Evolutionary conservation across 2,329 filamentous ascomycete species (phyloP), one percentile per base, ranked within the genome.

Genomic region (Monilinia laxa): DNA sequence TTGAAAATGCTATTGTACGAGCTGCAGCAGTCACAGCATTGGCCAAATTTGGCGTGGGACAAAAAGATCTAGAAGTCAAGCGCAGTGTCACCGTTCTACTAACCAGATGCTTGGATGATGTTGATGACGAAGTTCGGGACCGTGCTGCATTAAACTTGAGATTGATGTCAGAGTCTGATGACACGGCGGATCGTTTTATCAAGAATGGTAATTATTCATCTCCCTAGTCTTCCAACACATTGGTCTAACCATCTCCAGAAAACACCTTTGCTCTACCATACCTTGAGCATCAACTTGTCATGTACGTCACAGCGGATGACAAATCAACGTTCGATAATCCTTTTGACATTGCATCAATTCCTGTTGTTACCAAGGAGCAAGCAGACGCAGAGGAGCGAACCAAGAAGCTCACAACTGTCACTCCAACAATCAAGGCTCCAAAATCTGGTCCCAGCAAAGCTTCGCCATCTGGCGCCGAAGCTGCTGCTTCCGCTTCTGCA

Each of bases 31-130:
- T 98, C 31, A 98, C 95, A 31, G 95, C 95, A 3, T 81, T 99
- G 70, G 92, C 94, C 74, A 99, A 98, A 79, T 99, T 99, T 76
- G 95, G 95, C 74, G 94, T 98, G 67, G 93, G 92, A 45, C 95
- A 98, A 79, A 93, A 96, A 80, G 95, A 98, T 75, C 89, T 91
- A 0, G 95, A 99, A 78, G 92, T 99, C 75, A 98, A 98, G 87
- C 89, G 92, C 73, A 97, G 93, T 77, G 94, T 99, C 63, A 87
- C 90, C 71, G 95, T 99, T 60, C 85, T 99, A 57, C 88, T 99
- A 47, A 96, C 91, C 35, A 87, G 95, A 77, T 99, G 95, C 78
- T 81, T 99, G 73, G 95, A 99, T 78, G 95, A 99, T 77, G 93
- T 93, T 4, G 95, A 99, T 79, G 95, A 99, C 75, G 95, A 99